phyloP scores from a whole-genome alignment of 768 basidiomycete genomes.

The Russula sp. region DNA sequence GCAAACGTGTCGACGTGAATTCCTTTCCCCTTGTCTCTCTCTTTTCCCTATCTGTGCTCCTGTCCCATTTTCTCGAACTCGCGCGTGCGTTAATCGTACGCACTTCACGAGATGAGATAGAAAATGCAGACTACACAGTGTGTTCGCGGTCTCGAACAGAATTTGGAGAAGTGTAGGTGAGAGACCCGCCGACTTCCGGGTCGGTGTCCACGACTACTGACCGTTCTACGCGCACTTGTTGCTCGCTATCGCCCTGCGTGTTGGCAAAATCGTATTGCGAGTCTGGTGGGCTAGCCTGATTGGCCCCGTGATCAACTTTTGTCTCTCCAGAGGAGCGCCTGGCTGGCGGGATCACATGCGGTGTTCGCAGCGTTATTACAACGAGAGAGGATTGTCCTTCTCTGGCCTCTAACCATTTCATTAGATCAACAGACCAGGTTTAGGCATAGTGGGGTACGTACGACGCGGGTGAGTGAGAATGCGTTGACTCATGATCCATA shows the following conservation, averaged over 20 bases:
- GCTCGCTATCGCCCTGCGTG: neutral
- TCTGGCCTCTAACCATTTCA: neutral
- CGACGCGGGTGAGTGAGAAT: conserved; percentile 33
- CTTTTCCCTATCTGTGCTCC: too few relatives aligned
- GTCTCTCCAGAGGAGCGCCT: neutral
- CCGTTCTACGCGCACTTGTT: neutral
- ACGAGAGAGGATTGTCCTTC: neutral
- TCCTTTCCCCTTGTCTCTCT: too few relatives aligned
- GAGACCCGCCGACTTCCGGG: too few relatives aligned
- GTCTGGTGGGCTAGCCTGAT: neutral
- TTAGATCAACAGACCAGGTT: neutral
- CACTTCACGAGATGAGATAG: too few relatives aligned
- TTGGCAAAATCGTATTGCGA: neutral
- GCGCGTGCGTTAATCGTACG: too few relatives aligned
- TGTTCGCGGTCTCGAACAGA: too few relatives aligned
- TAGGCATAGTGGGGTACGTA: conserved; percentile 13
- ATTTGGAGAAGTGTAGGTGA: neutral
- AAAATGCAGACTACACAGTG: too few relatives aligned
- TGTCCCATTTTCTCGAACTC: too few relatives aligned
- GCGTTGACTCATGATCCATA: conserved; percentile 35
- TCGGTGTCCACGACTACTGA: neutral
- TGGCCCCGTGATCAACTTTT: neutral
- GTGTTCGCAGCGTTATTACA: neutral
- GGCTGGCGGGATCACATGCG: neutral
- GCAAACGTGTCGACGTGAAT: too few relatives aligned